A percentile compares a stretch with the other conserved stretches of the same genome.
These are phyloP conservation scores for Kwoniella pini DNA, from an alignment of 768 basidiomycete genomes.

Conservation along the genomic window DNA sequence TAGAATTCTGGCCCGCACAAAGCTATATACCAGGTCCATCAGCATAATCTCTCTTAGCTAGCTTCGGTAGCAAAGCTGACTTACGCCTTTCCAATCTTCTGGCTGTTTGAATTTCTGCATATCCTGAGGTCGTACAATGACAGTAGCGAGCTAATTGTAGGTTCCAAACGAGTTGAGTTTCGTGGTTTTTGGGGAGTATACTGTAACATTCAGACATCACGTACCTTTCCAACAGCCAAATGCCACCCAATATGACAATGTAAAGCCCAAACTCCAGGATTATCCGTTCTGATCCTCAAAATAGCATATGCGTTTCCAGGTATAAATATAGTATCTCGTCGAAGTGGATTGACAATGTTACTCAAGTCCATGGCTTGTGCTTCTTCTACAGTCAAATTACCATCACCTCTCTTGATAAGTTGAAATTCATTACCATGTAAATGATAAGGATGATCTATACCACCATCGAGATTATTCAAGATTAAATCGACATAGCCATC, in stretches of 20 bases:
- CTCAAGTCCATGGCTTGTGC: conserved; percentile 1
- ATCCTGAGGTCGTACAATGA: conserved; percentile 28
- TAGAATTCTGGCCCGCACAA: conserved; percentile 4
- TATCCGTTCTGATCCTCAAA: conserved; percentile 25
- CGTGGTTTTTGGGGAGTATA: no score
- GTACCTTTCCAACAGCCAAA: conserved; percentile 28
- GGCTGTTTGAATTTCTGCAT: conserved; percentile 23
- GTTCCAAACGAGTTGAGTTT: no score
- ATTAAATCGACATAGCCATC: conserved; percentile 32
- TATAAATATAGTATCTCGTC: conserved; percentile 19
- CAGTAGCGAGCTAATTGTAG: conserved; percentile 24
- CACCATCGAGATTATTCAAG: conserved; percentile 34
- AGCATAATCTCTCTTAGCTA: background rate
- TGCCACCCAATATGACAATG: conserved; percentile 44
- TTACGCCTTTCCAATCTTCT: conserved; percentile 24
- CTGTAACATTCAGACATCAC: no score
- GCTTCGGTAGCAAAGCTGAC: background rate
- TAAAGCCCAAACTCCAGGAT: conserved; percentile 36
- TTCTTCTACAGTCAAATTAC: conserved; percentile 20
- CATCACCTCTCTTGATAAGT: conserved; percentile 30
- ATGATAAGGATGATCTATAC: conserved; percentile 33
- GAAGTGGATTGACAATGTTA: conserved; percentile 9
- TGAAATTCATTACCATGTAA: conserved; percentile 35
- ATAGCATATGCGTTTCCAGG: conserved; percentile 9
- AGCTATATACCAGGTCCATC: conserved; percentile 6